Evolutionary conservation across 2,329 filamentous ascomycete species (phyloP).

Genomic region (Elsinoe fawcettii): DNA sequence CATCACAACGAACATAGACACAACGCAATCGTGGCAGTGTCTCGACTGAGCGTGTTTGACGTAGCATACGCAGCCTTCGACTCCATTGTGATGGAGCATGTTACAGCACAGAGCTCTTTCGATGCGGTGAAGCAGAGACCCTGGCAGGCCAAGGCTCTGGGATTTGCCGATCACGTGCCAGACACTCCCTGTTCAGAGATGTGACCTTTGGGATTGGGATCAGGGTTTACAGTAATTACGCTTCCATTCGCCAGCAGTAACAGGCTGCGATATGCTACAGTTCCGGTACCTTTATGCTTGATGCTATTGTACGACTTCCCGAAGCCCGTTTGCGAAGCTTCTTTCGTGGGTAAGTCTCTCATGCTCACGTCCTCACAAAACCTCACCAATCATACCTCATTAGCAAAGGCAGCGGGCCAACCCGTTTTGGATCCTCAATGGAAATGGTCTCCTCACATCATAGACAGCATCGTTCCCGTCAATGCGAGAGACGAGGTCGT

Average conservation of each 20-base stretch:
- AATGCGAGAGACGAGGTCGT: neutral
- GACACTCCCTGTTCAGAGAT: neutral
- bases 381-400: too few species aligned
- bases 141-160: neutral
- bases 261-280: neutral
- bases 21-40: too few species aligned
- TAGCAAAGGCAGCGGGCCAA: too few species aligned
- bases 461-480: neutral
- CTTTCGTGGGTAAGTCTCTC: too few species aligned
- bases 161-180: neutral
- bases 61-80: too few species aligned
- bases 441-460: too few species aligned
- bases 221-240: neutral
- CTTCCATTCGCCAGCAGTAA: neutral
- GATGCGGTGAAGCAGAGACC: neutral
- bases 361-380: too few species aligned
- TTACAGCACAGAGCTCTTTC: neutral
- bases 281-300: neutral
- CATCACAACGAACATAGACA: too few species aligned
- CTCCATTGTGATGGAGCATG: too few species aligned
- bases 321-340: too few species aligned
- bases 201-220: neutral
- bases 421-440: too few species aligned
- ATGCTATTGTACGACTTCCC: neutral
- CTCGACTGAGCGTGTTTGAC: too few species aligned